Evolutionary conservation across 225 moss, liverwort and hornwort genomes (phyloP), one percentile per base, ranked within the genome.

Genomic region (Sphagnum contortum): DNA sequence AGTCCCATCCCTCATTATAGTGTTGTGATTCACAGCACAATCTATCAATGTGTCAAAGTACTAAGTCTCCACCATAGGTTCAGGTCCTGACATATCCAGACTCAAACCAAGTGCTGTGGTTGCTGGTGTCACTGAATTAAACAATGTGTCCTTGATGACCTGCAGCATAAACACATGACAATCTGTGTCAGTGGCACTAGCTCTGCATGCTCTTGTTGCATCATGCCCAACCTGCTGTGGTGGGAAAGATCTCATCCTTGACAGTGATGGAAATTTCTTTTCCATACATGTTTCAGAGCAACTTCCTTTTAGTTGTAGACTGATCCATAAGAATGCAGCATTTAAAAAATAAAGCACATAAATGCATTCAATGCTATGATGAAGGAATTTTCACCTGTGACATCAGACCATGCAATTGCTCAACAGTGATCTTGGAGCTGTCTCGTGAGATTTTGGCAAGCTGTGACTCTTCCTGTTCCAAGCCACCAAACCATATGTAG

Each of bases 381-480:
- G 29, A 29, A 29, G 29, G 29, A 29, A 29, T 29, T 29, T 29
- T 75, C 7, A 81, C 87, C 84, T 95, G 94, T 64, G 96, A 98
- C 98, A 98, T 93, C 10, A 98, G 91, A 57, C 98, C 98, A 64
- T 98, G 98, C 64, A 98, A 83, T 75, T 93, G 98, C 81, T 98
- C 98, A 72, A 98, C 98, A 3, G 98, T 93, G 47, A 91, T 89
- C 79, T 98, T 98, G 45, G 93, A 98, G 69, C 93, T 98, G 76
- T 98, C 96, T 9, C 92, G 88, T n/a, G 96, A 91, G 64, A 98
- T 98, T 70, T 98, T 98, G 50, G 96, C 89, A 66, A 98, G 83
- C 70, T 98, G 98, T 9, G 98, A 93, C 60, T 98, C 93, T 77
- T 98, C 98, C 98, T 98, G 93, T 55, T 45, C 14, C 14, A 47